Conservation (phyloP, 306 rosid species). For the Albizia julibrissin region DNA sequence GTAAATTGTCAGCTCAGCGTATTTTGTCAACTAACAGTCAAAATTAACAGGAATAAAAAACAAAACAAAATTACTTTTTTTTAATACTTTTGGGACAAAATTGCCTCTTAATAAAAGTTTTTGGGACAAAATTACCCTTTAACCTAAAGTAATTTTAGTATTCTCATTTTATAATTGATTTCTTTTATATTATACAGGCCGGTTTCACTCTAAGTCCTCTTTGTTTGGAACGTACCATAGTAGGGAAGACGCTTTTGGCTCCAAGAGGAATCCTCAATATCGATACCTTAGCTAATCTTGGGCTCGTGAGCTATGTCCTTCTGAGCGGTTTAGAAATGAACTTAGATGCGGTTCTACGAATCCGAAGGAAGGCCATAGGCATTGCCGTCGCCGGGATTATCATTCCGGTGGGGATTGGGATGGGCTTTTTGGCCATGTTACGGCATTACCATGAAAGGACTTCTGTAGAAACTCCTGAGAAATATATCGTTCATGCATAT, state of each 20-base stretch:
- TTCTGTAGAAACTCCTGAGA: too few relatives aligned
- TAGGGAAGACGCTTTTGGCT: background rate
- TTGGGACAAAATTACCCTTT: too few relatives aligned
- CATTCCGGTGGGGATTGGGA: conserved; percentile 27
- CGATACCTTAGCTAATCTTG: conserved; percentile 27
- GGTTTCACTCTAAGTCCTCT: conserved; percentile 18
- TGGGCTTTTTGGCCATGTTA: conserved; percentile 20
- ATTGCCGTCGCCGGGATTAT: conserved; percentile 32
- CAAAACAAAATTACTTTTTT: too few relatives aligned
- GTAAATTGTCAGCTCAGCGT: rapidly evolving
- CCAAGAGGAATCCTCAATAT: background rate
- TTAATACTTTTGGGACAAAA: too few relatives aligned
- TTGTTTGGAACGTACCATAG: background rate
- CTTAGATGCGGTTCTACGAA: background rate
- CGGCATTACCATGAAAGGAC: background rate
- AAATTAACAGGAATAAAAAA: too few relatives aligned
- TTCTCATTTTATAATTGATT: too few relatives aligned
- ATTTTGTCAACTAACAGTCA: rapidly evolving
- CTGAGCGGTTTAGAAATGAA: conserved; percentile 47
- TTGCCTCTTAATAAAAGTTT: rapidly evolving
- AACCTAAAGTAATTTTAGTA: too few relatives aligned
- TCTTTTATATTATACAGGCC: conserved; percentile 7
- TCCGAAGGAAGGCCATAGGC: conserved; percentile 25
- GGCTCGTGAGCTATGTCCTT: conserved; percentile 34
- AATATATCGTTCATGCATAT: background rate